phyloP scores from a whole-genome alignment of 768 basidiomycete genomes.

The Tulasnella sp. region DNA sequence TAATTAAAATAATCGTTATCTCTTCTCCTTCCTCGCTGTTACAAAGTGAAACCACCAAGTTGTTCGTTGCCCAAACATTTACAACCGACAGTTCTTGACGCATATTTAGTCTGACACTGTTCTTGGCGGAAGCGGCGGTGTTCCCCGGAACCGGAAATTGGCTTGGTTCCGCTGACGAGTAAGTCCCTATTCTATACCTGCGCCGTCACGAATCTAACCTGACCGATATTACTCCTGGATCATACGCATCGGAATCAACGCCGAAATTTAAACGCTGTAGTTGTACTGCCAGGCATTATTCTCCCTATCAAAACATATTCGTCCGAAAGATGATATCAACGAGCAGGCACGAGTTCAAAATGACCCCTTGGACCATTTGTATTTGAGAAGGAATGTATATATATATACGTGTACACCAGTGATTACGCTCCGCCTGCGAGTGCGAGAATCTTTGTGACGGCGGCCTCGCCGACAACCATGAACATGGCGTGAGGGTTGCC shows the following conservation, averaged over 20 bases:
- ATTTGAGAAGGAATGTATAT: neutral
- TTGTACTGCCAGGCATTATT: neutral
- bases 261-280: slow-evolving; percentile 40
- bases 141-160: slow-evolving; percentile 62
- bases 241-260: slow-evolving; percentile 56
- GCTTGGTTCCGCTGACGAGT: slow-evolving; percentile 57
- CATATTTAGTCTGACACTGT: neutral
- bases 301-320: neutral
- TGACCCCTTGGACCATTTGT: neutral
- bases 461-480: slow-evolving; percentile 59
- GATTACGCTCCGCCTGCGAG: slow-evolving; percentile 49
- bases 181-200: slow-evolving; percentile 31
- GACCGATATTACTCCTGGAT: slow-evolving; percentile 33
- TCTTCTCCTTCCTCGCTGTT: neutral
- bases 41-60: slow-evolving; percentile 36
- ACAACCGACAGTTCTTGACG: slow-evolving; percentile 10
- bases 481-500: slow-evolving; percentile 55
- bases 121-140: slow-evolving; percentile 44
- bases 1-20: slow-evolving; percentile 23
- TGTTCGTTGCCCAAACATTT: slow-evolving; percentile 51
- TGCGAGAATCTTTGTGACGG: slow-evolving; percentile 53
- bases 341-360: neutral
- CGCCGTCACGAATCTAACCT: neutral
- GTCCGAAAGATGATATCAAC: neutral
- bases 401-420: neutral